These are phyloP conservation scores for Fraxinus sp. DNA, from an alignment of 305 asterid genomes.

Conservation along the genomic window DNA sequence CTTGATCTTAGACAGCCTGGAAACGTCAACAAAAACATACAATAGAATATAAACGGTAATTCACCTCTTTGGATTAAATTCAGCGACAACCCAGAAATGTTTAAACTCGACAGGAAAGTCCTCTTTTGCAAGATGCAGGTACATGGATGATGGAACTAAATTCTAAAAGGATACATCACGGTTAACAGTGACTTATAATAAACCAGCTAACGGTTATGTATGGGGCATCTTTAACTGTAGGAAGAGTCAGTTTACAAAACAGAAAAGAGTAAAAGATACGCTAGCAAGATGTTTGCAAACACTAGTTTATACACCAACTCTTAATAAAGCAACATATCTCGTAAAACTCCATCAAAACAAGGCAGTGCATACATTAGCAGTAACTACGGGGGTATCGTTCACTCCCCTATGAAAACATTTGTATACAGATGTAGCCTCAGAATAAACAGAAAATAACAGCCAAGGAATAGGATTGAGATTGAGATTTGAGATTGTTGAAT, in stretches of 20 bases:
- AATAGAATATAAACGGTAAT: not conserved
- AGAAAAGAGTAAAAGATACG: conserved; percentile 7
- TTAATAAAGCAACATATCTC: not conserved
- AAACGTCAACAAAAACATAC: not conserved
- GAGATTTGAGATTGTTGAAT: not conserved
- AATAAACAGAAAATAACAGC: conserved; percentile 2
- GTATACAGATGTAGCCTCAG: conserved; percentile 23
- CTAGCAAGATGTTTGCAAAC: not conserved
- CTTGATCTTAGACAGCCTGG: not conserved
- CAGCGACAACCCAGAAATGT: not conserved
- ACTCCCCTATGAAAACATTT: conserved; percentile 16
- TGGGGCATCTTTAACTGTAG: not conserved
- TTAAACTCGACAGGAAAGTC: not conserved
- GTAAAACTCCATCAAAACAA: not conserved
- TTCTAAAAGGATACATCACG: not conserved
- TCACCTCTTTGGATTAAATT: not conserved
- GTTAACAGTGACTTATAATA: not conserved
- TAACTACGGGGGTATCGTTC: not conserved
- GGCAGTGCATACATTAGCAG: conserved; percentile 1
- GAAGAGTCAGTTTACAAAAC: not conserved
- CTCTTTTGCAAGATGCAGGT: not conserved
- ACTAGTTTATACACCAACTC: not conserved
- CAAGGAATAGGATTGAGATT: not conserved
- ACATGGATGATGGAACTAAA: not conserved
- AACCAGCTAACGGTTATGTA: not conserved